Evolutionary conservation across 306 rosid genomes (phyloP), one percentile per base, ranked within the genome.

Genomic region (Clitoria ternatea): DNA sequence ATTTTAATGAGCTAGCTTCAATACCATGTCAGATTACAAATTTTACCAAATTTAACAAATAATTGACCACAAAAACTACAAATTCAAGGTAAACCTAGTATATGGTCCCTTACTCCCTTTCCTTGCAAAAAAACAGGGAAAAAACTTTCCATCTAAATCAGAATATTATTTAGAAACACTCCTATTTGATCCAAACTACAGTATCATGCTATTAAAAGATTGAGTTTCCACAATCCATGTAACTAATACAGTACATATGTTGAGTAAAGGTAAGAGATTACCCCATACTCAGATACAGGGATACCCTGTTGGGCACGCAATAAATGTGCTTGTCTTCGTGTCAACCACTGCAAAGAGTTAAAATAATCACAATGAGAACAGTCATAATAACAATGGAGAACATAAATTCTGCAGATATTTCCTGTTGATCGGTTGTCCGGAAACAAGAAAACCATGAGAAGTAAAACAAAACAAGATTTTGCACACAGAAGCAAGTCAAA

Each of bases 241-340:
- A 70, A 22, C 48, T 17, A 69, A 37, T n/a, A 53, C 17, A 15
- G 61, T 24, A 33, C 15, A 17, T n/a, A 69, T 13, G 42, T 49
- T 24, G 70, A 76, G 68, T 52, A 5, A 78, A 17, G 47, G 57
- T 4, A 47, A 71, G n/a, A 60, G 20, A 84, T 83, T 78, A 91
- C 99, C 85, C 97, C 99, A 70, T 87, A 87, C 73, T 94, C 99
- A 30, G 99, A 91, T 23, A 94, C 77, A 63, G 99, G 99, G 59
- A 94, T 89, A 48, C 99, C 99, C 77, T 94, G 97, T 64, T 94
- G 99, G 9, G 97, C 97, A 63, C 96, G 99, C 67, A 94, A 44
- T 48, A 86, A 82, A 87, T 87, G 97, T 75, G 97, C 99, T 72
- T 91, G 88, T 79, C 99, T 89, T 82, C 99, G 88, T 12, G 90